Percentiles rank a stretch among this genome's conserved stretches.
Evolutionary conservation across 2,329 filamentous ascomycete species (phyloP).

Genomic region (Dothistroma pini): DNA sequence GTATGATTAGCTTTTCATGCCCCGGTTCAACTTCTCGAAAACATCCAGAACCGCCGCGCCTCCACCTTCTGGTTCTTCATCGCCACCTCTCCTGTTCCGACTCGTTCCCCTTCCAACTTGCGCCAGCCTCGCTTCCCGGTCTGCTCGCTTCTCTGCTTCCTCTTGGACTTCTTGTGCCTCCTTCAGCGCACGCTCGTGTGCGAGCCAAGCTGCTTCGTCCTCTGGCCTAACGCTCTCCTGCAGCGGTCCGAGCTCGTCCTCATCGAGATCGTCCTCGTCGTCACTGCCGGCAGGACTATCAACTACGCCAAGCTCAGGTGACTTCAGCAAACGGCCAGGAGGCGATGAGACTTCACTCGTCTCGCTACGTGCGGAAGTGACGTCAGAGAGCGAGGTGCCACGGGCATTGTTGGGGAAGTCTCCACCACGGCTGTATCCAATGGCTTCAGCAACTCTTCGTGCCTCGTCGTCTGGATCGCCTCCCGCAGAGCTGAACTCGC

Average conservation of each 20-base stretch:
- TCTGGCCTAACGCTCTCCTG: slow-evolving; percentile 31
- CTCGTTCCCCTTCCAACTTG: slow-evolving; percentile 20
- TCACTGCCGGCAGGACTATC: slow-evolving; percentile 27
- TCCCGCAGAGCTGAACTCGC: slow-evolving; percentile 27
- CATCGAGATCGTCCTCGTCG: slow-evolving; percentile 29
- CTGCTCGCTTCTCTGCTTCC: slow-evolving; percentile 31
- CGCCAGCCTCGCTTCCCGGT: slow-evolving; percentile 21
- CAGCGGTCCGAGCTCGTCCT: slow-evolving; percentile 21
- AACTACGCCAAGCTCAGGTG: slow-evolving; percentile 31
- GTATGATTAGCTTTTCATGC: slow-evolving; percentile 18
- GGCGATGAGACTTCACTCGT: slow-evolving; percentile 43
- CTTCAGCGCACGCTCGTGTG: slow-evolving; percentile 34
- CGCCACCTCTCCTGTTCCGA: slow-evolving; percentile 18
- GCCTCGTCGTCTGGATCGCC: slow-evolving; percentile 36
- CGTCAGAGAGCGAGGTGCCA: slow-evolving; percentile 28
- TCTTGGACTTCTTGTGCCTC: slow-evolving; percentile 32
- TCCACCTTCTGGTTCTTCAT: slow-evolving; percentile 28
- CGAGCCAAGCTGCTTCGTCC: slow-evolving; percentile 34
- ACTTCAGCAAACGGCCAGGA: slow-evolving; percentile 42
- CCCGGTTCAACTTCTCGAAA: slow-evolving; percentile 34
- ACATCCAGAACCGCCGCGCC: slow-evolving; percentile 34
- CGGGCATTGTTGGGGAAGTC: slow-evolving; percentile 15
- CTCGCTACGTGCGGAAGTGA: slow-evolving; percentile 25
- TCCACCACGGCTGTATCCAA: slow-evolving; percentile 29
- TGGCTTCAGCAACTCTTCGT: slow-evolving; percentile 40